phyloP scores from a whole-genome alignment of 257 asterid genomes.

The Galeopsis tetrahit region DNA sequence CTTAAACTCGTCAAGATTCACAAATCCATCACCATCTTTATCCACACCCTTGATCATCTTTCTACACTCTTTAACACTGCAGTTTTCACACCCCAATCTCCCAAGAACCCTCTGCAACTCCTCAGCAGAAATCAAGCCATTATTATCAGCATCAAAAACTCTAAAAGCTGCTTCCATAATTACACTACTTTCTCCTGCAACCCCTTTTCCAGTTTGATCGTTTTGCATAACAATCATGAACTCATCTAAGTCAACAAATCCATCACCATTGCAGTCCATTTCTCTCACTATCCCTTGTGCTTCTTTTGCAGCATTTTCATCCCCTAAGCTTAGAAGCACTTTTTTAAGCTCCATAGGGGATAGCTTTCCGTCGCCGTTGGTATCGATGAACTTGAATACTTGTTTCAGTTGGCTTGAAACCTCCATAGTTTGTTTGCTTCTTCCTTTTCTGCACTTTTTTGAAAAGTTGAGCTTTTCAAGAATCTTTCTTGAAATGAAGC shows the following conservation, averaged over 20 bases:
- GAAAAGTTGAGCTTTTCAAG: conserved; percentile 32
- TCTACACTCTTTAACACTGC: conserved; percentile 50
- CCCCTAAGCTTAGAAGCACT: conserved; percentile 48
- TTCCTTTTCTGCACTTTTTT: conserved; percentile 33
- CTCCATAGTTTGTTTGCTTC: conserved; percentile 39
- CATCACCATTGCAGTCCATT: conserved; percentile 75
- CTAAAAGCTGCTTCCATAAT: conserved; percentile 55
- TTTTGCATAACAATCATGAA: conserved; percentile 54
- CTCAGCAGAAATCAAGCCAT: conserved; percentile 64
- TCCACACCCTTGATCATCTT: conserved; percentile 70
- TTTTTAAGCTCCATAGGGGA: conserved; percentile 54
- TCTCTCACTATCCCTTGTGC: conserved; percentile 65
- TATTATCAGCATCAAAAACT: conserved; percentile 62
- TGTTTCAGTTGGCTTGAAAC: conserved; percentile 52
- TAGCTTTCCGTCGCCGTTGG: conserved; percentile 70
- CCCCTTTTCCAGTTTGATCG: conserved; percentile 25
- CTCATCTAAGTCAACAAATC: conserved; percentile 62
- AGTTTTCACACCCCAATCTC: conserved; percentile 54
- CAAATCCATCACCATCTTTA: conserved; percentile 74
- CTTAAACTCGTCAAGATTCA: conserved; percentile 65
- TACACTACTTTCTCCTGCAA: conserved; percentile 44
- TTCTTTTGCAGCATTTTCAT: conserved; percentile 49
- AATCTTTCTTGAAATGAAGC: conserved; percentile 39
- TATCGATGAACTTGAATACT: conserved; percentile 67
- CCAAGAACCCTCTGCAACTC: conserved; percentile 60